Conservation (phyloP, 2,329 filamentous ascomycete genomes). For the Lachnellula subtilissima region DNA sequence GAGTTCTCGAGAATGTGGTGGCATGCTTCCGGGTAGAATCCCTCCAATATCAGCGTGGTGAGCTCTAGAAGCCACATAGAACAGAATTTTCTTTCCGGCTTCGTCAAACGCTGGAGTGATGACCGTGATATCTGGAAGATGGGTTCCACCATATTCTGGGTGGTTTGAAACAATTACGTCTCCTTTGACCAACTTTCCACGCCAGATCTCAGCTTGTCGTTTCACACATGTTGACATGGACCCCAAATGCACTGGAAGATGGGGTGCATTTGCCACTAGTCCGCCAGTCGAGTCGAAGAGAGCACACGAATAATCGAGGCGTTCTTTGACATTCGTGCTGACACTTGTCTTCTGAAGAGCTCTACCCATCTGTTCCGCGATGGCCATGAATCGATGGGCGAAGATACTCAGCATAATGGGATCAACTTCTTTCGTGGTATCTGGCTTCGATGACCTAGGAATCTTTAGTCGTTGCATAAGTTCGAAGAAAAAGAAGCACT, state of each 20-base stretch:
- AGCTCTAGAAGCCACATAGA: conserved; percentile 39
- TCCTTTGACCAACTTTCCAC: conserved; percentile 69
- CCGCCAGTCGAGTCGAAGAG: conserved; percentile 73
- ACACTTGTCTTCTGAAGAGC: conserved; percentile 76
- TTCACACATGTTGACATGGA: conserved; percentile 82
- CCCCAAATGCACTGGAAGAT: conserved; percentile 75
- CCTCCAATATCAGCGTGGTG: conserved; percentile 84
- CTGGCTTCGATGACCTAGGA: conserved; percentile 12
- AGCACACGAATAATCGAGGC: conserved; percentile 78
- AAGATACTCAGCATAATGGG: conserved; percentile 76
- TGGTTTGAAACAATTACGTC: conserved; percentile 84
- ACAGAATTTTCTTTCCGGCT: conserved; percentile 43
- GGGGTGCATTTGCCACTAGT: conserved; percentile 73
- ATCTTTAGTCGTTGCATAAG: background rate
- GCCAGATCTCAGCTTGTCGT: conserved; percentile 76
- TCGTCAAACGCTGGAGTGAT: conserved; percentile 71
- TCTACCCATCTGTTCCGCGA: conserved; percentile 79
- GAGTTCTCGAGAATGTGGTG: conserved; percentile 63
- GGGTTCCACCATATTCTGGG: conserved; percentile 77
- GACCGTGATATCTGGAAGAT: conserved; percentile 78
- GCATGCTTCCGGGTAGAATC: conserved; percentile 79
- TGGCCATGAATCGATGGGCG: conserved; percentile 78
- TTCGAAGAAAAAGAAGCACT: conserved; percentile 11
- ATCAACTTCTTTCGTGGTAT: conserved; percentile 54
- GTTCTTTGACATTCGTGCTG: conserved; percentile 76